phyloP scores from a whole-genome alignment of 768 basidiomycete genomes.

The Russula olivacea region DNA sequence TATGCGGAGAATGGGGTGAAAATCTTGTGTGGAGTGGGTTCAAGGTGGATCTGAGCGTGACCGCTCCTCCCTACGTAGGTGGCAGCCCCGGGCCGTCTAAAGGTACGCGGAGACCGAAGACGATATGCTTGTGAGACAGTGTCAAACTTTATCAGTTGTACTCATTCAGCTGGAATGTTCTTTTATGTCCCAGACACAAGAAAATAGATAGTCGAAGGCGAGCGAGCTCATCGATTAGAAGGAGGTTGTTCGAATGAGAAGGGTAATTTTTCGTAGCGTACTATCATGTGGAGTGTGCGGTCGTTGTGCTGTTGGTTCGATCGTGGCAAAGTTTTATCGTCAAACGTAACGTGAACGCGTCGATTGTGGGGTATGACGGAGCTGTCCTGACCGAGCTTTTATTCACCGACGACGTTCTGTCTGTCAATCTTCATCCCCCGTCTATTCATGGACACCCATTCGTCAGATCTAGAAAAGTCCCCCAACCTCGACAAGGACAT shows the following conservation, averaged over 20 bases:
- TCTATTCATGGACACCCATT: constrained; percentile 7
- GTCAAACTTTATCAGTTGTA: neutral
- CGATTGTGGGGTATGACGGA: neutral
- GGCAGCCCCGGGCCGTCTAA: no score
- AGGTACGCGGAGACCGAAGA: no score
- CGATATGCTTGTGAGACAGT: neutral
- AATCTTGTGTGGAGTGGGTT: neutral
- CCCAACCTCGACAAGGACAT: constrained; percentile 30
- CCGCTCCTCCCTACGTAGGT: no score
- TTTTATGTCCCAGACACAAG: neutral
- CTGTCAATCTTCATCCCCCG: neutral
- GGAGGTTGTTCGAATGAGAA: neutral
- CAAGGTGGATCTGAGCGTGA: neutral
- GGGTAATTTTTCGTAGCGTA: neutral
- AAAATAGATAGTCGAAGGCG: neutral
- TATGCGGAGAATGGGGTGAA: neutral
- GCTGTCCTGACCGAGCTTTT: neutral
- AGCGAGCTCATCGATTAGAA: neutral
- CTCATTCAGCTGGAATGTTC: neutral
- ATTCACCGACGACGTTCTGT: neutral
- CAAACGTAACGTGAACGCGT: neutral
- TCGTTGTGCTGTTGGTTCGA: constrained; percentile 1
- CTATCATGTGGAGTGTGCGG: neutral
- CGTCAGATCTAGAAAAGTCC: constrained; percentile 19
- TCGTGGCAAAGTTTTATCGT: neutral